phyloP scores from a whole-genome alignment of 164 flowering plant genomes.

The Kingdonia uniflora region DNA sequence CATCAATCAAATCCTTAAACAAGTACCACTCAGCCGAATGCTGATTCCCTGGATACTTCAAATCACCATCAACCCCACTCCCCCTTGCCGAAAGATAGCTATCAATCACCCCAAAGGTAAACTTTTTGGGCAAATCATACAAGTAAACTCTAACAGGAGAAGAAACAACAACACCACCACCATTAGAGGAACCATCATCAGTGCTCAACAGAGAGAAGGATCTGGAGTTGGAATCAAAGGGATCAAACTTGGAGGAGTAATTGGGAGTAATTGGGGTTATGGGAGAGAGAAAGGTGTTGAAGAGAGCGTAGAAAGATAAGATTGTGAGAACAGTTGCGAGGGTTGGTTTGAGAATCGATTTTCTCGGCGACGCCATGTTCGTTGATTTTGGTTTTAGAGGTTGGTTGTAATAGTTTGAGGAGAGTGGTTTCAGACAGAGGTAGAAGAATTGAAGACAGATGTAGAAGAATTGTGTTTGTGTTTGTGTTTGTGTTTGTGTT shows the following conservation, averaged over 20 bases:
- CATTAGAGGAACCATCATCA: neutral
- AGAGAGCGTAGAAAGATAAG: constrained; percentile 31
- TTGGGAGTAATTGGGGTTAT: constrained; percentile 10
- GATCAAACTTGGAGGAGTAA: neutral
- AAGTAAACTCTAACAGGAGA: constrained; percentile 43
- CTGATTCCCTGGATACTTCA: constrained; percentile 85
- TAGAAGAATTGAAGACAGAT: too few relatives aligned
- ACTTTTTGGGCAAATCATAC: constrained; percentile 71
- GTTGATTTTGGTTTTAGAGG: too few relatives aligned
- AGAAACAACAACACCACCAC: too few relatives aligned
- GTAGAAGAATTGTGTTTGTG: too few relatives aligned
- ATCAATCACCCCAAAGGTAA: constrained; percentile 81
- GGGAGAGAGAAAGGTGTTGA: constrained; percentile 31
- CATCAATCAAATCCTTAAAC: constrained; percentile 47
- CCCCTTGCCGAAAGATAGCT: constrained; percentile 54
- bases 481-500: too few relatives aligned
- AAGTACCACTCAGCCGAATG: constrained; percentile 92
- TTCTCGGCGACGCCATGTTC: too few relatives aligned
- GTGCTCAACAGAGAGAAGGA: constrained; percentile 2
- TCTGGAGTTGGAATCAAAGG: constrained; percentile 6
- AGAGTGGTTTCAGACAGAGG: too few relatives aligned
- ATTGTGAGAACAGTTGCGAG: constrained; percentile 23
- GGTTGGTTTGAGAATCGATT: constrained; percentile 32
- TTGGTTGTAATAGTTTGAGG: too few relatives aligned
- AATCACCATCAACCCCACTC: constrained; percentile 14